Evolutionary conservation across 495 filamentous ascomycete species (phyloP).

Genomic region (Trichocladium antarcticum): DNA sequence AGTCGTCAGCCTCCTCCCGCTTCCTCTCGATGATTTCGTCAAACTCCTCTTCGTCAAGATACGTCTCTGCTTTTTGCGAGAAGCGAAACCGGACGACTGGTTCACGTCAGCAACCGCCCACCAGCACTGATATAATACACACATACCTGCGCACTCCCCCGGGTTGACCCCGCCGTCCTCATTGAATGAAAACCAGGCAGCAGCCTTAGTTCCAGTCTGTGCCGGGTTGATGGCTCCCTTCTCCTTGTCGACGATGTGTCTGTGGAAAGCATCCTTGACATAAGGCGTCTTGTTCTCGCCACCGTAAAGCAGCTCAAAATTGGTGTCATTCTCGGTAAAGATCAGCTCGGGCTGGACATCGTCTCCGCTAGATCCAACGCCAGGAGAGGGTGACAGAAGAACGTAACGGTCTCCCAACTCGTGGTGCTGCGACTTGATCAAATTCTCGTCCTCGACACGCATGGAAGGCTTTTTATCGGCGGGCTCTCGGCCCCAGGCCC

Average conservation of each 20-base stretch:
- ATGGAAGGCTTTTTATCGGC: slow-evolving; percentile 65
- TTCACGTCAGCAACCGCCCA: slow-evolving; percentile 1
- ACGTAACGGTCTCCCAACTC: slow-evolving; percentile 74
- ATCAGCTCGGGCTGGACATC: slow-evolving; percentile 75
- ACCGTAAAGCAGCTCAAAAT: slow-evolving; percentile 63
- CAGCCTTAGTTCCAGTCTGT: slow-evolving; percentile 73
- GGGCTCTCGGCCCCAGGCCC: slow-evolving; percentile 76
- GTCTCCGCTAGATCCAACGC: slow-evolving; percentile 60
- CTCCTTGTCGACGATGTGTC: slow-evolving; percentile 71
- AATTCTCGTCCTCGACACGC: slow-evolving; percentile 47
- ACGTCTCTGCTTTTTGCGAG: slow-evolving; percentile 58
- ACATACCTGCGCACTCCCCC: slow-evolving; percentile 66
- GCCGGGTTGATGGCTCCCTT: slow-evolving; percentile 71
- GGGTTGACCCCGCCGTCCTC: slow-evolving; percentile 76
- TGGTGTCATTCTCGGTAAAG: slow-evolving; percentile 94
- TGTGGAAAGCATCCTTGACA: slow-evolving; percentile 93
- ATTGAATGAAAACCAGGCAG: slow-evolving; percentile 86
- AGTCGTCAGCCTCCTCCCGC: slow-evolving; percentile 82
- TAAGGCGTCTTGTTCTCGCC: slow-evolving; percentile 68
- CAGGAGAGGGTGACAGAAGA: slow-evolving; percentile 80
- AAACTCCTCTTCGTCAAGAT: slow-evolving; percentile 83
- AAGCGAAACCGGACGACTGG: slow-evolving; percentile 84
- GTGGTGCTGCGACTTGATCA: slow-evolving; percentile 61
- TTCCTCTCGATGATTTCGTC: slow-evolving; percentile 85
- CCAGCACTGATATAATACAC: no score